phyloP scores from a whole-genome alignment of 31 red algal genomes.

The Porphyra umbilicalis region DNA sequence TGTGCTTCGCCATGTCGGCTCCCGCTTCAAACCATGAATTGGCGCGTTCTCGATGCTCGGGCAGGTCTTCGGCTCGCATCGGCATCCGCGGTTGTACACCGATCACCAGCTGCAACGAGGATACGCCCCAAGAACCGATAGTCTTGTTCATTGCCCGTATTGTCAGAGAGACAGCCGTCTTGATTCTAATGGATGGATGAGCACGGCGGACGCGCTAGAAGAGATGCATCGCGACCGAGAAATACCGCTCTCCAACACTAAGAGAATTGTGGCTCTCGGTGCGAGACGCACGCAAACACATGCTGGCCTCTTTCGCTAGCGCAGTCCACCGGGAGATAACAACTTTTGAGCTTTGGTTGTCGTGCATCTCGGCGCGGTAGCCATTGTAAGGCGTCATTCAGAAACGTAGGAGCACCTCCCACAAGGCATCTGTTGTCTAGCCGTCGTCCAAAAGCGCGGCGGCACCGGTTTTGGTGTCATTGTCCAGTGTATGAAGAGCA shows the following conservation, averaged over 20 bases:
- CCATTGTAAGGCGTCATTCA: slow-evolving; percentile 8
- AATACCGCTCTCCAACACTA: slow-evolving; percentile 8
- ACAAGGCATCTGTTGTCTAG: not conserved
- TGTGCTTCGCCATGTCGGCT: not conserved
- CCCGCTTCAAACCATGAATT: not conserved
- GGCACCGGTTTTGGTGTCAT: no score
- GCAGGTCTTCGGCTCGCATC: not conserved
- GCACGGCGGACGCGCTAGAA: not conserved
- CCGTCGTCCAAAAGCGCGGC: slow-evolving; percentile 1
- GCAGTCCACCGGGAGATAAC: not conserved
- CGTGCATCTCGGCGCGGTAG: slow-evolving; percentile 1
- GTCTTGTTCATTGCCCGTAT: slow-evolving; percentile 2
- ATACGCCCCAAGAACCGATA: not conserved
- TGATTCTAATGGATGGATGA: not conserved
- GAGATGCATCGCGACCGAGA: not conserved
- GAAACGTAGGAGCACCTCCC: not conserved
- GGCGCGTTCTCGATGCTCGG: not conserved
- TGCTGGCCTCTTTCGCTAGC: not conserved
- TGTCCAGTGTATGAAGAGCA: slow-evolving; percentile 10
- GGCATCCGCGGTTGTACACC: not conserved
- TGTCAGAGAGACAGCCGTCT: not conserved
- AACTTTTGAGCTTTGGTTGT: slow-evolving; percentile 8
- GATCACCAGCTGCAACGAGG: not conserved
- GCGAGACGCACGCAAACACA: not conserved
- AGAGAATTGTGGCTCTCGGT: slow-evolving; percentile 13